Percentiles rank a stretch among this genome's conserved stretches.
phyloP scores from a whole-genome alignment of 139 green algal species.

The Tetradesmus lagerheimii region DNA sequence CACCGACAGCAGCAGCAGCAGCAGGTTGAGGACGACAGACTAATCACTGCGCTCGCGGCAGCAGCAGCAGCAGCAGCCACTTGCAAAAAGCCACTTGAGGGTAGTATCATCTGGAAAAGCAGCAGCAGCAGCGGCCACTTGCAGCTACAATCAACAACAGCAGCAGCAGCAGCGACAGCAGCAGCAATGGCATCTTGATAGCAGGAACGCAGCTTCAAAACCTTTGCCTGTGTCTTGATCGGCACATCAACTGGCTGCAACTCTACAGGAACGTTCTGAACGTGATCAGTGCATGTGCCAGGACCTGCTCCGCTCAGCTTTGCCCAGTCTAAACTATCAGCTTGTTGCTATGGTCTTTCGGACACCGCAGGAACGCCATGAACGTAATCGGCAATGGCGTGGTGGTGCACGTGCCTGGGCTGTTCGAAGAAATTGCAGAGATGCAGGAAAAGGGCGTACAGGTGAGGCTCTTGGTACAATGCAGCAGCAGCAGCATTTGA shows the following conservation, averaged over 20 bases:
- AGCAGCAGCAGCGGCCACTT: background rate
- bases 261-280: slow-evolving; percentile 74
- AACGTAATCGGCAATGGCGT: slow-evolving; percentile 98
- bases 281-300: slow-evolving; percentile 95
- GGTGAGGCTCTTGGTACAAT: background rate
- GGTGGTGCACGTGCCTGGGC: slow-evolving; percentile 94
- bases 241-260: too few species aligned
- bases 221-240: too few species aligned
- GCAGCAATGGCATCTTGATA: background rate
- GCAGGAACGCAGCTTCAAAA: too few species aligned
- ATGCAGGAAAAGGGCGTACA: slow-evolving; percentile 69
- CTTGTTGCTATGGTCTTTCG: too few species aligned
- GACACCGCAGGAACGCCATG: slow-evolving; percentile 63
- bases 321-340: too few species aligned
- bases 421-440: slow-evolving; percentile 95
- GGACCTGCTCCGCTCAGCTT: too few species aligned
- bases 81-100: background rate
- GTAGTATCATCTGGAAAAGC: background rate
- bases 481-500: background rate
- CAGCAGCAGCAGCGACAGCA: background rate
- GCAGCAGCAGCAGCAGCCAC: background rate
- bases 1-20: background rate
- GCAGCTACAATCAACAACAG: background rate
- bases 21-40: too few species aligned
- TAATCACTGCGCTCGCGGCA: background rate